These are phyloP conservation scores for Candida palmyrensis DNA, from an alignment of 805 yeast genomes.

Conservation along the genomic window DNA sequence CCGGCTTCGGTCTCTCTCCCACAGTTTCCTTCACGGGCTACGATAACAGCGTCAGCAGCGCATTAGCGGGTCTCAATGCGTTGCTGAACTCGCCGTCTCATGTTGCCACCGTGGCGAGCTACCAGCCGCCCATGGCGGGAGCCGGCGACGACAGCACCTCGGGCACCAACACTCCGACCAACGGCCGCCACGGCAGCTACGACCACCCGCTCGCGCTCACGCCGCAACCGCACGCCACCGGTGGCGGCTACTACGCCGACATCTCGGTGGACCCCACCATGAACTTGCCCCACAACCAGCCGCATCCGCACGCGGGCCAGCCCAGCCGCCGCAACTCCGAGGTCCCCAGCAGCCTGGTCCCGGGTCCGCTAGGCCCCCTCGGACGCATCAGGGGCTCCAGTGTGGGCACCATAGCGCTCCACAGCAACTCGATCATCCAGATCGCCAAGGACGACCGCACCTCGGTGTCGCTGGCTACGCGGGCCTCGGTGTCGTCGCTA, in stretches of 20 bases:
- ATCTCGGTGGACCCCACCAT: slow-evolving; percentile 40
- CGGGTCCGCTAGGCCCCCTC: background rate
- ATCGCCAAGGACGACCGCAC: slow-evolving; percentile 35
- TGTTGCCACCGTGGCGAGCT: slow-evolving; percentile 18
- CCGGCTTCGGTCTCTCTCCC: slow-evolving; percentile 4
- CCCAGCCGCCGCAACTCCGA: slow-evolving; percentile 3
- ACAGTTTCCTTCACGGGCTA: slow-evolving; percentile 34
- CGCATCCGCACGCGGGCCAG: slow-evolving; percentile 22
- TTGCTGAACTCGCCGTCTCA: slow-evolving; percentile 29
- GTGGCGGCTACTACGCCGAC: slow-evolving; percentile 42
- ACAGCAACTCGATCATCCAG: slow-evolving; percentile 38
- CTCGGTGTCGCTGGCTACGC: slow-evolving; percentile 23
- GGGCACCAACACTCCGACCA: slow-evolving; percentile 1
- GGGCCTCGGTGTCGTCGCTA: slow-evolving; percentile 37
- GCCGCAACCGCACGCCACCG: slow-evolving; percentile 25
- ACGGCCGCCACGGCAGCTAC: background rate
- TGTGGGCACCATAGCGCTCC: slow-evolving; percentile 9
- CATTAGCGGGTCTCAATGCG: slow-evolving; percentile 42
- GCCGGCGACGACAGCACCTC: slow-evolving; percentile 13
- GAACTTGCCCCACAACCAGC: slow-evolving; percentile 40
- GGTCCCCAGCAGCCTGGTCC: slow-evolving; percentile 2
- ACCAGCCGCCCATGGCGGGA: slow-evolving; percentile 6
- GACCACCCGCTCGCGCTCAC: slow-evolving; percentile 11
- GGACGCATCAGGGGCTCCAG: background rate
- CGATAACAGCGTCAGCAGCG: slow-evolving; percentile 35